Conservation (phyloP, 2,329 filamentous ascomycete species). For the Fusarium chlamydosporum region DNA sequence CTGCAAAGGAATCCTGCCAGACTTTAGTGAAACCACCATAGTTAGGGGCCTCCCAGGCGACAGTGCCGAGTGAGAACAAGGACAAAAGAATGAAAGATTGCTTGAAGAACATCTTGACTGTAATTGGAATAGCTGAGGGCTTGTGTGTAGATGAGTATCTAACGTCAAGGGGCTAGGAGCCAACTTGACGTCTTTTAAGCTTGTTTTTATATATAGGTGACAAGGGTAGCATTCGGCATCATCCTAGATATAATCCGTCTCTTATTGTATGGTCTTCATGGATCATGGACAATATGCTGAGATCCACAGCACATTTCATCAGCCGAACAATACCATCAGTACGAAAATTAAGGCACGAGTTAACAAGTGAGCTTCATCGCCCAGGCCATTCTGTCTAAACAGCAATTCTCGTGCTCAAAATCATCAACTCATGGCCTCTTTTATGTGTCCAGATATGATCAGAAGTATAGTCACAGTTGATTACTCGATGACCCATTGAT, state of each 20-base stretch:
- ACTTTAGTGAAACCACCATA: constrained; percentile 58
- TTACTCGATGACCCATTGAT: constrained; percentile 2
- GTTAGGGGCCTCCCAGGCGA: constrained; percentile 52
- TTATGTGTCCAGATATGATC: neutral
- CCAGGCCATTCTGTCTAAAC: rapidly evolving
- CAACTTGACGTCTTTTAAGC: neutral
- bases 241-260: neutral
- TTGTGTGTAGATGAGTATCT: neutral
- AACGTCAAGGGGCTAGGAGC: neutral
- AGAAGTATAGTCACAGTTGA: constrained; percentile 3
- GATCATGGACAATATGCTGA: neutral
- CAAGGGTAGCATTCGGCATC: neutral
- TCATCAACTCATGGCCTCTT: neutral
- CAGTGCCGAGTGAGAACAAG: neutral
- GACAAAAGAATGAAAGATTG: neutral
- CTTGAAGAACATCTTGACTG: constrained; percentile 21
- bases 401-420: neutral
- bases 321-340: neutral
- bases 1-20: constrained; percentile 64
- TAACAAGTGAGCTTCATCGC: no score
- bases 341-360: neutral
- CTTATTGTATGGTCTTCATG: constrained; percentile 1
- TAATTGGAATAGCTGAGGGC: neutral
- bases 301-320: neutral
- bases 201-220: neutral